Percentiles rank a stretch among this genome's conserved stretches.
Conservation (phyloP, 257 asterid genomes). For the Ophiorrhiza pumila region DNA sequence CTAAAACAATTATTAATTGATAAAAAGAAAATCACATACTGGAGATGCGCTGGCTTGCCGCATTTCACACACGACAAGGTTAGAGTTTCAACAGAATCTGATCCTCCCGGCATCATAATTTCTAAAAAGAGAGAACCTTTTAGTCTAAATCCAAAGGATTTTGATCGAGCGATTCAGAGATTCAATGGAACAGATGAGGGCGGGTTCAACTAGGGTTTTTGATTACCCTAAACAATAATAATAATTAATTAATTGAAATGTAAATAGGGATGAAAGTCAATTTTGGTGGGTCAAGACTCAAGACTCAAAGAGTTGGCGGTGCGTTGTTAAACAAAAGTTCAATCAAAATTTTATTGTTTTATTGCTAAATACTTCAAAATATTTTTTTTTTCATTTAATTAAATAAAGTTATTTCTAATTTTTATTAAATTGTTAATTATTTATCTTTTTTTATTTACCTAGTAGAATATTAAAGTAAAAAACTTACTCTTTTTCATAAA, state of each 20-base stretch:
- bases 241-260: neutral
- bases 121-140: no score
- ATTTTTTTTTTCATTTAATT: no score
- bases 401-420: no score
- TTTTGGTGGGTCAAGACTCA: neutral
- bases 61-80: conserved; percentile 68
- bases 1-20: no score
- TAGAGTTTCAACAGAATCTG: conserved; percentile 50
- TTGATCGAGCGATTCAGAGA: conserved; percentile 1
- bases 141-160: no score
- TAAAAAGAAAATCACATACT: conserved; percentile 43
- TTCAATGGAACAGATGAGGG: neutral
- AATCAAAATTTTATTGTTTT: no score
- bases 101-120: conserved; percentile 57
- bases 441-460: no score
- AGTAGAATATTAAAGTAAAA: no score
- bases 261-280: neutral
- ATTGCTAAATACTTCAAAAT: no score
- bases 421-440: no score
- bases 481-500: no score
- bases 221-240: neutral
- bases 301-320: no score
- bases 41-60: conserved; percentile 82
- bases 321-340: neutral
- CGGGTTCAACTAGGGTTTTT: conserved; percentile 35